Evolutionary conservation across 192 early-diverging fungal genomes (phyloP).

Genomic region (Piromyces sp.): DNA sequence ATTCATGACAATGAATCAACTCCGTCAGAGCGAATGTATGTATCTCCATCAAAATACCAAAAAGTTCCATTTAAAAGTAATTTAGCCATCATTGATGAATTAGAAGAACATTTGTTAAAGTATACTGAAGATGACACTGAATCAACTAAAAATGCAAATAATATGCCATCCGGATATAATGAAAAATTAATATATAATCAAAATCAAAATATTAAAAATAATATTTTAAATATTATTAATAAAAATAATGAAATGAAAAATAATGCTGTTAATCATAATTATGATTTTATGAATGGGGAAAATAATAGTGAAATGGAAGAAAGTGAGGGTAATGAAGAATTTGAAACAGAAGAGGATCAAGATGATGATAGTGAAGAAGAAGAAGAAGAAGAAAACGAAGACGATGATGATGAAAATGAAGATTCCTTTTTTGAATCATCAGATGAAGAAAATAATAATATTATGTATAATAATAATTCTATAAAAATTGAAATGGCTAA

Average conservation of each 20-base stretch:
- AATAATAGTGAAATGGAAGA: not conserved
- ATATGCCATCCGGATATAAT: not conserved
- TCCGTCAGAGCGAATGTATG: not conserved
- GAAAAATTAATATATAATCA: not conserved
- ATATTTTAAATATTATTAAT: not conserved
- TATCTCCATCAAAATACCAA: not conserved
- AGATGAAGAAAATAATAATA: no score
- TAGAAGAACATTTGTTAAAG: not conserved
- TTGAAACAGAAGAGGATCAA: not conserved
- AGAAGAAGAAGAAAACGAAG: not conserved
- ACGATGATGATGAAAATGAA: not conserved
- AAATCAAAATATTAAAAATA: not conserved
- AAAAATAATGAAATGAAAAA: not conserved
- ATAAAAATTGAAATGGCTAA: not conserved
- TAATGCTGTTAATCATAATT: no score
- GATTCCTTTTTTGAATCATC: not conserved
- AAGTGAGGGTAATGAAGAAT: not conserved
- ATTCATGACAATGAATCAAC: not conserved
- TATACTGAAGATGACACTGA: not conserved
- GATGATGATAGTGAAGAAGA: no score
- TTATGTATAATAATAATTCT: not conserved
- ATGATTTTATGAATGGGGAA: no score
- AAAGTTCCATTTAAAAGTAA: not conserved
- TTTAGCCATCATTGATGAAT: not conserved
- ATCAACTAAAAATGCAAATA: not conserved